Conservation (phyloP, 306 rosid species). For the Vigna trinervia region DNA sequence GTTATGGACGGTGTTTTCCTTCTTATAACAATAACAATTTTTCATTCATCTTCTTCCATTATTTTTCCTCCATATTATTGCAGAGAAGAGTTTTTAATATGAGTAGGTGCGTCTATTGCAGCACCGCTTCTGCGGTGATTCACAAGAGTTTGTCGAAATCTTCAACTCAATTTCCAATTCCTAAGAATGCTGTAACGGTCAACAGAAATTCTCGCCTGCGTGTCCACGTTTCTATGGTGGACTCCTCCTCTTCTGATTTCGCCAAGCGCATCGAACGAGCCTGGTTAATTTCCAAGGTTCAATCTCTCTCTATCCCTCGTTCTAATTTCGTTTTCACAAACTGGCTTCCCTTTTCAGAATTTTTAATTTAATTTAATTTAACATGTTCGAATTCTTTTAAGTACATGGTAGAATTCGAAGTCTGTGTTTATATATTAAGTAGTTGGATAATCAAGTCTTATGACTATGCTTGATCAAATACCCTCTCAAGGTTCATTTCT, state of each 20-base stretch:
- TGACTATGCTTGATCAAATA: not conserved
- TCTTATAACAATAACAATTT: not conserved
- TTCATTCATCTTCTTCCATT: not conserved
- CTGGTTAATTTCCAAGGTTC: slow-evolving; percentile 93
- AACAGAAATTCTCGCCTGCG: slow-evolving; percentile 49
- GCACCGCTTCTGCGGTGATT: slow-evolving; percentile 43
- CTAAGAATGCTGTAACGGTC: not conserved
- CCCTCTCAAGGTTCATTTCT: not conserved
- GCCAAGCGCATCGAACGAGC: slow-evolving; percentile 77
- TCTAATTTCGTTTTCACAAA: not conserved
- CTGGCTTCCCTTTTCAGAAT: not conserved
- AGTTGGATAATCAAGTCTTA: not conserved
- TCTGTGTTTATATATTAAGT: too few species aligned
- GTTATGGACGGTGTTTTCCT: too few species aligned
- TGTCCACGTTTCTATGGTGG: slow-evolving; percentile 76
- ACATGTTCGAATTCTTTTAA: not conserved
- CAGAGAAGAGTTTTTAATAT: slow-evolving; percentile 33
- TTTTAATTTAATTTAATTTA: not conserved
- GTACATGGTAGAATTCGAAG: not conserved
- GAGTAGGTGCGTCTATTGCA: slow-evolving; percentile 50
- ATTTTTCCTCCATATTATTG: not conserved
- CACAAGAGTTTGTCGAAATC: slow-evolving; percentile 39
- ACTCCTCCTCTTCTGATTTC: slow-evolving; percentile 82
- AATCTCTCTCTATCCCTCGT: not conserved
- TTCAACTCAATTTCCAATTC: slow-evolving; percentile 8